Base-by-base conservation (phyloP, 2,329 filamentous ascomycete genomes). In the Ophiostoma himal-ulmi region DNA sequence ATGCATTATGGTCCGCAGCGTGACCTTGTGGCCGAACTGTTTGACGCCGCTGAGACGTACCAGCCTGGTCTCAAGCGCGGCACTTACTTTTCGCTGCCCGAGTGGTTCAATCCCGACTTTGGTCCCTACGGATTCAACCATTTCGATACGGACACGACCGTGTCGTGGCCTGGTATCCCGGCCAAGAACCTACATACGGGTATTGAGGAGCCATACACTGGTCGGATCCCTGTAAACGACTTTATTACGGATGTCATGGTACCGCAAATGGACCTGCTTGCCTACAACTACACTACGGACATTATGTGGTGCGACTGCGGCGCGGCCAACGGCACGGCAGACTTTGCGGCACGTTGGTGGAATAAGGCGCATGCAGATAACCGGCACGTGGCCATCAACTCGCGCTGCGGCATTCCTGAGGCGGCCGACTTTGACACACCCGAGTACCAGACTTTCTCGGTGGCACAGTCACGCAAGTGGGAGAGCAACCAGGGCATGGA, bases 401-500 rank as follows among this genome's bases (percentile, higher is more conserved):
- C 81, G 65, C 83, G 86, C 8, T 89, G 86, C 75, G 86, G 86
- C 3, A 76, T 86, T 0, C 76, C 77, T 1, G 64, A 70, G 66
- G 66, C 68, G n/a, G 78, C 78, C 14, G 85, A 88, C 77, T 88
- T 87, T 73, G 85, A 88, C 75, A 88, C 86, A 0, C 86, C 86
- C 0, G 86, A 88, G 75, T 89, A 88, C 75, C 78, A 79, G 37
- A 80, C 79, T 8, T 86, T 83, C 75, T 77, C 79, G 2, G 80
- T 82, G 3, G 81, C 83, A 10, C 84, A 86, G 75, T 75, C 79
- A 41, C 79, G 84, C 37, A 88, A 88, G 76, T 89, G 86, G 86
- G 86, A 88, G 77, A 83, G 78, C 57, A 88, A 83, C 76, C 80
- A 81, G 60, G 86, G 86, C 52, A 85, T 89, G 83, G 86, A 88